phyloP scores from a whole-genome alignment of 441 rosid species.

The Corymbia citriodora region DNA sequence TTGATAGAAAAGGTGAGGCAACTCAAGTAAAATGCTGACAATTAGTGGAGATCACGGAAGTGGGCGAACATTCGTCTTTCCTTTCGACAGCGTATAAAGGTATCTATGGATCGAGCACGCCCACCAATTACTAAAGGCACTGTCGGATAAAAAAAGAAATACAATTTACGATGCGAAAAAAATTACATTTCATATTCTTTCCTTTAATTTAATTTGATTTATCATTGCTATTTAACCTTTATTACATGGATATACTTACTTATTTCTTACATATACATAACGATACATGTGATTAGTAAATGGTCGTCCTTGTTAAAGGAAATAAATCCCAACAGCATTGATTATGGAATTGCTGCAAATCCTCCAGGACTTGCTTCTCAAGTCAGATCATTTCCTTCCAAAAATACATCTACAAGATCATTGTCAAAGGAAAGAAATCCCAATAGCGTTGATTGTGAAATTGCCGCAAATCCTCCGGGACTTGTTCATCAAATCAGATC shows the following conservation, averaged over 20 bases:
- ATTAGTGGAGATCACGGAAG: not conserved
- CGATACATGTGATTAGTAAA: accelerated
- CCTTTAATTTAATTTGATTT: not conserved
- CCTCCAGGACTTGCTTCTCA: too few relatives aligned
- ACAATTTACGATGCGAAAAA: not conserved
- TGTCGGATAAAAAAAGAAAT: not conserved
- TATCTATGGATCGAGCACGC: not conserved
- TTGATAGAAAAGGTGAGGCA: not conserved
- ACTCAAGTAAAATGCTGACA: not conserved
- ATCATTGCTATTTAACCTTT: accelerated
- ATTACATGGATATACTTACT: not conserved
- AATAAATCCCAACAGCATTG: too few relatives aligned
- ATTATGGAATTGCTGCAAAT: too few relatives aligned
- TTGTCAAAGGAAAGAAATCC: too few relatives aligned
- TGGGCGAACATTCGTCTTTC: not conserved
- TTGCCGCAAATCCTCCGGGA: too few relatives aligned
- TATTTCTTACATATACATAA: too few relatives aligned
- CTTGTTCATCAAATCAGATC: too few relatives aligned
- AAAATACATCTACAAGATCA: too few relatives aligned
- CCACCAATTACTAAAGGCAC: not conserved
- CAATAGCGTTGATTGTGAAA: too few relatives aligned
- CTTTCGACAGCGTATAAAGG: too few relatives aligned
- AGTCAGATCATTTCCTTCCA: too few relatives aligned
- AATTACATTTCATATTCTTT: not conserved
- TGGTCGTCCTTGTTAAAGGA: accelerated